phyloP scores from a whole-genome alignment of 2,329 filamentous ascomycete species.

The Microdochium bolleyi region DNA sequence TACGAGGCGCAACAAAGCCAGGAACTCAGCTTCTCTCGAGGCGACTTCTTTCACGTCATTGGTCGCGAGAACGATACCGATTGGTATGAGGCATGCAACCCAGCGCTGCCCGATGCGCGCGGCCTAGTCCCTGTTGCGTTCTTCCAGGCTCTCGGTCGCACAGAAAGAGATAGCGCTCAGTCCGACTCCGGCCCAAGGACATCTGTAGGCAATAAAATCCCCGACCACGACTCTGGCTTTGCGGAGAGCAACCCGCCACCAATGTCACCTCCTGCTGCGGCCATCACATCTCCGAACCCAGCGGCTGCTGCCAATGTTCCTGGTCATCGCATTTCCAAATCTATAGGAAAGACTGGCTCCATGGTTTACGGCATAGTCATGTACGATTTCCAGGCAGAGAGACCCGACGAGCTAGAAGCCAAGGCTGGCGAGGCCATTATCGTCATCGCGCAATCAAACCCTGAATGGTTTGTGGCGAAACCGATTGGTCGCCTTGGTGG shows the following conservation, averaged over 20 bases:
- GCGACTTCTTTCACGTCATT: conserved; percentile 98
- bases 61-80: conserved; percentile 88
- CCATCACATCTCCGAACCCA: conserved; percentile 2
- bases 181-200: conserved; percentile 47
- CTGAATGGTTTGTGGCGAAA: conserved; percentile 98
- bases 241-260: conserved; percentile 41
- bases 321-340: conserved; percentile 41
- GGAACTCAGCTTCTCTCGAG: conserved; percentile 84
- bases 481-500: conserved; percentile 96
- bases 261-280: not conserved
- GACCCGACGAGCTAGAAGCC: conserved; percentile 92
- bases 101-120: conserved; percentile 74
- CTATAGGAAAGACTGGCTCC: conserved; percentile 53
- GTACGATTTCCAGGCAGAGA: conserved; percentile 92
- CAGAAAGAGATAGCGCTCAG: conserved; percentile 77
- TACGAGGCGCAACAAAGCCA: conserved; percentile 71
- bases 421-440: conserved; percentile 96
- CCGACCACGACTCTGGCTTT: conserved; percentile 88
- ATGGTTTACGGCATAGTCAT: conserved; percentile 97
- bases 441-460: conserved; percentile 95
- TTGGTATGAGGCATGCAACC: conserved; percentile 99
- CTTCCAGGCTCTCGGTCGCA: conserved; percentile 89
- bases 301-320: conserved; percentile 14
- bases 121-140: conserved; percentile 90
- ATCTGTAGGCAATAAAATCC: conserved; percentile 44